Evolutionary conservation across 2,329 filamentous ascomycete species (phyloP), one percentile per base, ranked within the genome.

Genomic region (Ophiostoma tasmaniense): DNA sequence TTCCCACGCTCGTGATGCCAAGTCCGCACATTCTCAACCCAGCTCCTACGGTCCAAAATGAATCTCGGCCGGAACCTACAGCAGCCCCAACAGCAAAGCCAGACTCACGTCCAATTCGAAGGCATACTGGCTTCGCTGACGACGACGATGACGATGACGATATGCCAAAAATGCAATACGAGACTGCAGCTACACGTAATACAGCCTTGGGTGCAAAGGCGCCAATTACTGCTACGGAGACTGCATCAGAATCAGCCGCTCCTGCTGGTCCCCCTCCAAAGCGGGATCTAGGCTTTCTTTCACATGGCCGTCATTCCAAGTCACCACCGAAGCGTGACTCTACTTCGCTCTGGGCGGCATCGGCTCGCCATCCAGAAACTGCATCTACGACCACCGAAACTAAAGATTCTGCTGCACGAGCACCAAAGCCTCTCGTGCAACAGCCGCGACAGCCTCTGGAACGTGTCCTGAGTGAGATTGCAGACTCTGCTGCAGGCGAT

Each of bases 361-460:
- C 17, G 30, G 8, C 33, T 22, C 20, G 1, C 20, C 61, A 13
- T 3, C 33, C 4, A 11, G 28, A 62, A 37, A 72, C 42, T 45
- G 42, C 52, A 22, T 7, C 20, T n/a, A 37, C 2, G 2, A 82
- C 4, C 3, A 82, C 4, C 83, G 84, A 74, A 80, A 79, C 78
- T 67, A 62, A 2, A 35, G 25, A n/a, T 35, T 20, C 14, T 35
- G 59, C 17, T 35, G 30, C 30, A n/a, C 30, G 7, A n/a, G 28
- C 17, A n/a, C 20, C 30, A 17, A 62, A 62, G 20, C 30, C 30
- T n/a, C 30, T 20, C 3, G 14, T 30, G 17, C 59, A 62, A 17
- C 59, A 28, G 22, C 45, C 67, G 0, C 64, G 67, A 1, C 66
- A 67, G 55, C 71, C 75, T 0, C 68, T 80, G 0, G 74, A 74